phyloP scores from a whole-genome alignment of 768 basidiomycete genomes.

The Calvatia gigantea region DNA sequence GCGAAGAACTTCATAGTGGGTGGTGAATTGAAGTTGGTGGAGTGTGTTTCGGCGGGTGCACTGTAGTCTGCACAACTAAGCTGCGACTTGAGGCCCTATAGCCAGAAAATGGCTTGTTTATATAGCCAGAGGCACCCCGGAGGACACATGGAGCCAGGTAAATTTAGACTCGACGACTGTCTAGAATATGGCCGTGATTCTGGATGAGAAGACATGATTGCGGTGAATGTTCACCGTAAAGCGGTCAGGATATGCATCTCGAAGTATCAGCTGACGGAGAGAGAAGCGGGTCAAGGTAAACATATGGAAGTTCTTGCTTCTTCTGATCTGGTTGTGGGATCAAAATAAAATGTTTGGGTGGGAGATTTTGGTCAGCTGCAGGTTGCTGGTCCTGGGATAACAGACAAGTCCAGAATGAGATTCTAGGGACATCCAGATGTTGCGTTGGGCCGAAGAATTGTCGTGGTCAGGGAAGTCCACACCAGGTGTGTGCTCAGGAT shows the following conservation, averaged over 20 bases:
- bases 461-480: too few species aligned
- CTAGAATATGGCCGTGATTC: not conserved
- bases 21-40: not conserved
- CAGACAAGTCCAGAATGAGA: not conserved
- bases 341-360: not conserved
- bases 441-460: too few species aligned
- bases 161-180: not conserved
- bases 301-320: not conserved
- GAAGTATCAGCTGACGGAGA: not conserved
- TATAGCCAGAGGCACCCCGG: not conserved
- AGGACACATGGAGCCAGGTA: conserved; percentile 6
- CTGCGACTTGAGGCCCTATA: not conserved
- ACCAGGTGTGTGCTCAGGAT: too few species aligned
- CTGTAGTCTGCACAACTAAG: not conserved
- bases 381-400: not conserved
- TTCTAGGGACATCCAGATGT: too few species aligned
- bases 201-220: not conserved
- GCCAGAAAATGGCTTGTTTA: not conserved
- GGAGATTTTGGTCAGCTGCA: not conserved
- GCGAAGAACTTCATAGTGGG: conserved; percentile 30
- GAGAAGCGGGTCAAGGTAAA: not conserved
- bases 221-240: conserved; percentile 13
- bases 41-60: not conserved
- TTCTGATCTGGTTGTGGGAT: not conserved
- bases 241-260: not conserved